Evolutionary conservation across 768 basidiomycete species (phyloP), one percentile per base, ranked within the genome.

Genomic region (Phaffia tasmanica): DNA sequence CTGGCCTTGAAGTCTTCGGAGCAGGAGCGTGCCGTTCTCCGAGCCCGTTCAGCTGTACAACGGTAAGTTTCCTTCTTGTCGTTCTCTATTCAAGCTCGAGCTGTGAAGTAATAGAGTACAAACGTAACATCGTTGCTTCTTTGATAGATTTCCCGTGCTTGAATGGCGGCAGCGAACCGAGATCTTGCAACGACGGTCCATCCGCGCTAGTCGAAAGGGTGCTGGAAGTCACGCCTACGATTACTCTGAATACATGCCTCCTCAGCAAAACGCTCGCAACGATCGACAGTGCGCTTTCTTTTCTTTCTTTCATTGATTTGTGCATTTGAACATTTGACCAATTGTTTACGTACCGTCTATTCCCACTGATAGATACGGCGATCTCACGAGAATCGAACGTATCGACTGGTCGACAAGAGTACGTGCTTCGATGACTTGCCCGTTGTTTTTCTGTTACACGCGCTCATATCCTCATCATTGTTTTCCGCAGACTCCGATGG

Each of bases 91-190:
- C 57, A 9, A 16, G 21, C 5, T 58, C 56, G 3, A 23, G 27
- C 6, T 42, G 11, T 42, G 35, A 5, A 5, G 35, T 42, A 42
- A 42, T 42, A 42, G 4, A 42, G 35, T 42, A 42, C 35, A 11
- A 25, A 15, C 27, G 11, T 35, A 1, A 58, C 32, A 32, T 3
- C 32, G 30, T 15, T n/a, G 11, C 21, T 21, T 29, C 57, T n/a
- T 29, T 46, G 7, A 42, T 32, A 60, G 58, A 18, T 95, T 95
- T 87, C 92, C 92, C 3, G 92, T 95, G 63, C 87, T 95, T 27
- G 91, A 95, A 78, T 95, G 92, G 92, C 87, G 92, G 73, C 91
- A 94, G 75, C 84, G 88, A 58, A 87, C 85, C 80, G 92, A 95
- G 78, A 90, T 94, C 75, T 88, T 94, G 81, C 92, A 95, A 75